Base-by-base conservation (phyloP, 2,329 filamentous ascomycete genomes). In the Tricladium varicosporioides region DNA sequence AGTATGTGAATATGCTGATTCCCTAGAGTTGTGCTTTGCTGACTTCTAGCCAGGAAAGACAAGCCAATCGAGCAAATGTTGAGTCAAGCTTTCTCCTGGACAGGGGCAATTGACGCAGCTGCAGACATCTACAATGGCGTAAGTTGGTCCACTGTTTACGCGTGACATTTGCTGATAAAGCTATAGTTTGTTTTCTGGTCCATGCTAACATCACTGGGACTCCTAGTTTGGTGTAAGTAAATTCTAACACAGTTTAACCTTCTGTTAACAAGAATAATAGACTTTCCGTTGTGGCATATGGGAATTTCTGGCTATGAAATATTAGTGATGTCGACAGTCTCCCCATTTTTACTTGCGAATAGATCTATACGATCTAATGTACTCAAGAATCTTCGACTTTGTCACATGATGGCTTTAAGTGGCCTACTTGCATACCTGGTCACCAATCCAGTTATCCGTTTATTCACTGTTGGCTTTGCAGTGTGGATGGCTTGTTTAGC, bases 261-360 rank as follows among this genome's bases (percentile, higher is more conserved):
- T n/a, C 27, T 31, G 59, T 54, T 65, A 53, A 65, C 46, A 65
- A 54, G 65, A 43, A 47, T 45, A 44, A 36, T 61, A 91, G 88
- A 95, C 74, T 99, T 99, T 72, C 94, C 94, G 13, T 83, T 99
- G 10, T 99, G 94, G 94, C 86, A 97, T 72, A 99, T 99, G 94
- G 94, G 94, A 27, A 95, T 99, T 59, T 97, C 93, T 3, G 94
- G 94, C 61, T 99, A 94, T 70, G 94, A 99, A 75, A 88, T 86
- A 45, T 80, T 96, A 63, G 87, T 99, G 68, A 88, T 97, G 85
- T 84, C 82, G 50, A 93, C 91, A 2, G 73, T 93, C 51, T 89
- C 92, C 4, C 94, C 94, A 0, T 78, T 92, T 42, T 73, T 97
- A 16, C 84, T 99, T 45, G 85, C 80, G 18, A 87, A 92, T 60